Conservation (phyloP, 495 filamentous ascomycete species). For the Ascodesmis nigricans region DNA sequence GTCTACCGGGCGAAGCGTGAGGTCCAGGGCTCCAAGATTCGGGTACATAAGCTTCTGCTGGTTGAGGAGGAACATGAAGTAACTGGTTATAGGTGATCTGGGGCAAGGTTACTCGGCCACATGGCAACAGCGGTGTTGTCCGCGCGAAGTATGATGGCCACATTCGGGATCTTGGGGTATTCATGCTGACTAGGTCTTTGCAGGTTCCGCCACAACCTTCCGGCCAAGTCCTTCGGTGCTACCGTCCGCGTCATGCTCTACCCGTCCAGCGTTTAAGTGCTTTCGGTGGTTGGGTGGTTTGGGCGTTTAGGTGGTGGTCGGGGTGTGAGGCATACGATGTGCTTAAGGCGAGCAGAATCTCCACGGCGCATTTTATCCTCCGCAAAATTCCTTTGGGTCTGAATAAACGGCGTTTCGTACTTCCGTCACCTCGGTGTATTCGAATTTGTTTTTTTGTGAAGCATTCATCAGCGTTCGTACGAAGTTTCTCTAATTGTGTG, state of each 20-base stretch:
- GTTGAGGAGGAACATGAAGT: neutral
- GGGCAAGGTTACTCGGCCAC: conserved; percentile 90
- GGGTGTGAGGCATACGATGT: too few species aligned
- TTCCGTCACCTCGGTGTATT: too few species aligned
- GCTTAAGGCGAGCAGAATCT: too few species aligned
- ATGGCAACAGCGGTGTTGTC: conserved; percentile 93
- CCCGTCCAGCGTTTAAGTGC: conserved; percentile 47
- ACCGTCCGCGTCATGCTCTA: conserved; percentile 97
- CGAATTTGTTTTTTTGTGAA: too few species aligned
- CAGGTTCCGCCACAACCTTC: conserved; percentile 74
- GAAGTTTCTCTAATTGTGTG: too few species aligned
- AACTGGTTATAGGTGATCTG: conserved; percentile 52
- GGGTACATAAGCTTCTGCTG: conserved; percentile 1
- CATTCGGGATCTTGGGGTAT: neutral
- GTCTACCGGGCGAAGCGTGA: conserved; percentile 88
- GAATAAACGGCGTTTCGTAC: too few species aligned
- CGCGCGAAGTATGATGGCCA: conserved; percentile 40
- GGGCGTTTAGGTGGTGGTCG: too few species aligned
- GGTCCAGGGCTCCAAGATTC: conserved; percentile 85
- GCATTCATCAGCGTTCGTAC: too few species aligned
- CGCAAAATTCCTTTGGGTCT: too few species aligned
- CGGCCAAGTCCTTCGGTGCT: conserved; percentile 86
- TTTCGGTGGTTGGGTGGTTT: conserved; percentile 5
- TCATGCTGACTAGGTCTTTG: neutral
- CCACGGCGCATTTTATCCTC: too few species aligned